A percentile compares a stretch with the other conserved stretches of the same genome.
These are phyloP conservation scores for Eragrostis nindensis DNA, from an alignment of 176 grass and related monocot species.

Conservation along the genomic window DNA sequence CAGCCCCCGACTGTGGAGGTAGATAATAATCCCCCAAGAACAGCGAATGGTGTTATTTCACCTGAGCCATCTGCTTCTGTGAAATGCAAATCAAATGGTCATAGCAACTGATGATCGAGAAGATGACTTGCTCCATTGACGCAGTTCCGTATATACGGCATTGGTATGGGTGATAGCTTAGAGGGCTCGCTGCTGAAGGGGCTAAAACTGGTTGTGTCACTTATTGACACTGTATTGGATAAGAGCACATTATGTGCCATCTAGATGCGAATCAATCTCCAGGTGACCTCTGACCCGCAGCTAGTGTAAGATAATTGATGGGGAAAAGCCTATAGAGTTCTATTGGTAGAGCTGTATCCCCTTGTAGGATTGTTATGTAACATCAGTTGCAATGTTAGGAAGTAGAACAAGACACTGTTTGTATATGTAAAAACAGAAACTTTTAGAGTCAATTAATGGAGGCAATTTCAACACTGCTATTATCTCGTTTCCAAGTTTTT, in stretches of 20 bases:
- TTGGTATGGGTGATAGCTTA: conserved; percentile 11
- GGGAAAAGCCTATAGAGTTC: conserved; percentile 42
- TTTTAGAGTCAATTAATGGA: conserved; percentile 49
- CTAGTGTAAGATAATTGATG: conserved; percentile 55
- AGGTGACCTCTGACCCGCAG: conserved; percentile 34
- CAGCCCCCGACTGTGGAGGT: conserved; percentile 13
- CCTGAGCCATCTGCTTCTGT: conserved; percentile 14
- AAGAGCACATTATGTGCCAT: conserved; percentile 27
- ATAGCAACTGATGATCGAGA: conserved; percentile 39
- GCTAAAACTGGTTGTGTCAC: conserved; percentile 10
- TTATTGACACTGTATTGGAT: conserved; percentile 16
- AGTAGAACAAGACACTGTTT: conserved; percentile 37
- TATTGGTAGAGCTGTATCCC: conserved; percentile 39
- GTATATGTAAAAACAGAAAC: conserved; percentile 53
- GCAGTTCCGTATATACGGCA: neutral
- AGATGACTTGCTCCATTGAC: conserved; percentile 10
- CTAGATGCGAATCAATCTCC: neutral
- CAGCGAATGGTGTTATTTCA: conserved; percentile 44
- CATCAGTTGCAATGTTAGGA: conserved; percentile 35
- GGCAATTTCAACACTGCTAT: conserved; percentile 13
- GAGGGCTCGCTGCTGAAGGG: neutral
- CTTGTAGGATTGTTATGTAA: conserved; percentile 36
- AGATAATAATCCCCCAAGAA: conserved; percentile 28
- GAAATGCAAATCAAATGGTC: conserved; percentile 49
- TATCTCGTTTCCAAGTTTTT: neutral